These are phyloP conservation scores for Sequoia sempervirens DNA, from an alignment of 75 land plant genomes.

Conservation along the genomic window DNA sequence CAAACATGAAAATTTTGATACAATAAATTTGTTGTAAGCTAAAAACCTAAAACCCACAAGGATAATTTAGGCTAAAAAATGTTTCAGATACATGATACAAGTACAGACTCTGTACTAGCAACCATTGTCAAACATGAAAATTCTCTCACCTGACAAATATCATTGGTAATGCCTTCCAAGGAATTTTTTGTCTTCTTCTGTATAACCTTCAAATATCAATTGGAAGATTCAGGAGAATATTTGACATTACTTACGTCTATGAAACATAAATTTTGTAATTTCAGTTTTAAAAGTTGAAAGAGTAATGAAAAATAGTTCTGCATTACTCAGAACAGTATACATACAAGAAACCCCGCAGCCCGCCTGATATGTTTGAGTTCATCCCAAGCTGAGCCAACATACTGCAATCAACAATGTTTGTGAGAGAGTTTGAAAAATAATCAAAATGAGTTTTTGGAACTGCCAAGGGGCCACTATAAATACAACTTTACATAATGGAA, in stretches of 20 bases:
- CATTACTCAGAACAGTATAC: constrained; percentile 5
- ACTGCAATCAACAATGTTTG: constrained; percentile 52
- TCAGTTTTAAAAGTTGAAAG: neutral
- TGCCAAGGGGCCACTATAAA: neutral
- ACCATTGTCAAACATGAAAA: neutral
- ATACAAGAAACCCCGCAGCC: constrained; percentile 85
- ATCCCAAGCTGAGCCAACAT: constrained; percentile 82
- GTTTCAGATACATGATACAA: neutral
- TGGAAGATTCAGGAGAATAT: constrained; percentile 3
- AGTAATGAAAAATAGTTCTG: neutral
- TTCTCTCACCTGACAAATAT: constrained; percentile 72
- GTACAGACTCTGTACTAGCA: neutral
- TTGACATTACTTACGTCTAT: neutral
- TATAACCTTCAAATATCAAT: constrained; percentile 48
- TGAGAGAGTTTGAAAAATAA: neutral
- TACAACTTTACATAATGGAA: neutral
- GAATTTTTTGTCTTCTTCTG: constrained; percentile 82
- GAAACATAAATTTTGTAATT: neutral
- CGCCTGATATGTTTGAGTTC: constrained; percentile 86
- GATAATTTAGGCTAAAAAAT: neutral
- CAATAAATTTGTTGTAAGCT: constrained; percentile 73
- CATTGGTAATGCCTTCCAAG: constrained; percentile 78
- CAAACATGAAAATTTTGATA: too few species aligned
- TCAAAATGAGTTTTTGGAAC: neutral
- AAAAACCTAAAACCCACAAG: constrained; percentile 32